A percentile compares a stretch with the other conserved stretches of the same genome.
These are phyloP conservation scores for Fusarium decemcellulare DNA, from an alignment of 2,329 filamentous ascomycete species.

Conservation along the genomic window DNA sequence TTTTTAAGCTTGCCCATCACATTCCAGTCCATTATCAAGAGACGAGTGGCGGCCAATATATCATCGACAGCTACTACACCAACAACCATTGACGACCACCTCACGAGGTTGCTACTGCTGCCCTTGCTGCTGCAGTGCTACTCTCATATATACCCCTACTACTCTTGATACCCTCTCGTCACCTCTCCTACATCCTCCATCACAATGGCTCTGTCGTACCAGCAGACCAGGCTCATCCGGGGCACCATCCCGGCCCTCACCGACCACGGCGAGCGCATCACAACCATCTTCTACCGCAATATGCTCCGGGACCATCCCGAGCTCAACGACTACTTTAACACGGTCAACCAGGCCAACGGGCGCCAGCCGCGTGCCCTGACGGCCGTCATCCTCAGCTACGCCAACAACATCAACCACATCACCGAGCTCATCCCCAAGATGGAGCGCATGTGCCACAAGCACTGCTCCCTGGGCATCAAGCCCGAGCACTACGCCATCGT, in stretches of 20 bases:
- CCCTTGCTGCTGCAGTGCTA: slow-evolving; percentile 12
- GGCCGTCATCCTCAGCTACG: slow-evolving; percentile 76
- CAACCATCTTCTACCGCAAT: slow-evolving; percentile 79
- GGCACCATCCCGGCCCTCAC: slow-evolving; percentile 78
- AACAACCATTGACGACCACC: background rate
- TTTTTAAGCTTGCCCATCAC: slow-evolving; percentile 4
- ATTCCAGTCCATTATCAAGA: background rate
- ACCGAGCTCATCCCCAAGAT: slow-evolving; percentile 67
- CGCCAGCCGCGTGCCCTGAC: slow-evolving; percentile 53
- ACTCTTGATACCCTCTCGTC: background rate
- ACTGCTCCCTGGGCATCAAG: slow-evolving; percentile 77
- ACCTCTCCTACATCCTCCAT: background rate
- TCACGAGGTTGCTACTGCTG: background rate
- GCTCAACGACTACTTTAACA: slow-evolving; percentile 79
- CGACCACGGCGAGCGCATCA: slow-evolving; percentile 77
- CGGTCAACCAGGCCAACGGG: slow-evolving; percentile 53
- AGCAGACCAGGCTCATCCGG: slow-evolving; percentile 76
- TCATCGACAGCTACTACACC: slow-evolving; percentile 4
- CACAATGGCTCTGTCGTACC: slow-evolving; percentile 60
- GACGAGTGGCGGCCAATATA: slow-evolving; percentile 1
- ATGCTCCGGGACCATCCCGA: slow-evolving; percentile 76
- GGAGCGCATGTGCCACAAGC: slow-evolving; percentile 77
- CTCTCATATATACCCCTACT: background rate
- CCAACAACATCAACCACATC: slow-evolving; percentile 77
- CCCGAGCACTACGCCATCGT: slow-evolving; percentile 81